A percentile compares a stretch with the other conserved stretches of the same genome.
Conservation (phyloP, 257 asterid species). For the Handroanthus guayacan region DNA sequence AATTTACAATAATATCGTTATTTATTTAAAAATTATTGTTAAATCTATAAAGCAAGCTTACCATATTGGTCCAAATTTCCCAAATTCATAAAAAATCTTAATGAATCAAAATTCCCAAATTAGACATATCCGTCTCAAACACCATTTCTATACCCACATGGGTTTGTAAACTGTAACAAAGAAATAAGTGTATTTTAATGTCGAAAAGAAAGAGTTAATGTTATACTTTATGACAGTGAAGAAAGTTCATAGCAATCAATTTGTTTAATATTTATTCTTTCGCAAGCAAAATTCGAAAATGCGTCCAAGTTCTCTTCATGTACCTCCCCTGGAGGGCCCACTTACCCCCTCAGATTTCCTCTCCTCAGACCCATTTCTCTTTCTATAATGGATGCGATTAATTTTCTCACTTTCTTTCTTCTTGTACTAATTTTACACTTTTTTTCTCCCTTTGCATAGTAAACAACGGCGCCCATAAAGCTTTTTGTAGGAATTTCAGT, state of each 20-base stretch:
- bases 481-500: slow-evolving; percentile 27
- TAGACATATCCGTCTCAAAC: no score
- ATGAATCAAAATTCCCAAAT: no score
- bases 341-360: slow-evolving; percentile 38
- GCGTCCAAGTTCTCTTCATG: slow-evolving; percentile 95
- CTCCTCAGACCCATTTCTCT: slow-evolving; percentile 29
- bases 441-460: slow-evolving; percentile 31
- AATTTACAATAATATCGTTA: no score
- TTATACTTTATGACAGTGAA: slow-evolving; percentile 31
- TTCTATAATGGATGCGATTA: slow-evolving; percentile 18
- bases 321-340: slow-evolving; percentile 55
- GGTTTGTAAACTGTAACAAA: no score
- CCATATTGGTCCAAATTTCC: no score
- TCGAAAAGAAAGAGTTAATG: slow-evolving; percentile 27
- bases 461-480: slow-evolving; percentile 46
- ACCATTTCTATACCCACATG: no score
- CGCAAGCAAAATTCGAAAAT: slow-evolving; percentile 41
- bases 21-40: no score
- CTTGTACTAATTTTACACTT: slow-evolving; percentile 37
- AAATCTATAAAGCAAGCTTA: no score
- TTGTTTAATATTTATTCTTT: background rate
- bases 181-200: background rate
- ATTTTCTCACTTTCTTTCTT: slow-evolving; percentile 22
- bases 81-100: no score
- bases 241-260: slow-evolving; percentile 14